Base-by-base conservation (phyloP, 2,329 filamentous ascomycete genomes). In the Diplodia mutila region DNA sequence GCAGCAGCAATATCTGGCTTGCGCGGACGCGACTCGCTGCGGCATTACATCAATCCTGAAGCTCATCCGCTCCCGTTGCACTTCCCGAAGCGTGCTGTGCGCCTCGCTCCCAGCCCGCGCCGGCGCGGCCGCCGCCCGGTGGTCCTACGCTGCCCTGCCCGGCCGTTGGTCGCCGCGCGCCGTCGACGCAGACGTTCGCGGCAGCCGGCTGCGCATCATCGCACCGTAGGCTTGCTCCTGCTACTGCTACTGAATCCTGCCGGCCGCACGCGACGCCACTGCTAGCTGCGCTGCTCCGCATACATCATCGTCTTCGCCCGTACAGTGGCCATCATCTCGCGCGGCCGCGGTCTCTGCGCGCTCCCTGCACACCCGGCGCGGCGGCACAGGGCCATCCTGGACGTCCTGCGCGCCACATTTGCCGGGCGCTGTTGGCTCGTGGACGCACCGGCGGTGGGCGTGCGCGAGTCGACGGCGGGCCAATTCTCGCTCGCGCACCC, bases 21-120 rank as follows among this genome's bases (percentile, higher is more conserved):
- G 51, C 51, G 63, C 49, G 39, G 27, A 34, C 39, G 52, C 48
- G 64, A 57, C 52, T 63, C 42, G 42, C 64, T 57, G 64, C 64
- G 64, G 64, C 27, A 66, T 66, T 66, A 57, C 64, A 66, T 66
- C 64, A 66, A 66, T 66, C 63, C 51, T 66, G 51, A 66, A 48
- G 63, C 51, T 39, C 64, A 57, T 57, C 64, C 52, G 52, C 52
- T 57, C 64, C 64, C 64, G 64, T 57, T 55, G 53, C 64, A 52
- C 64, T 66, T 66, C 64, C 64, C 64, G 64, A 66, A 49, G 37
- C n/a, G 51, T 49, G 46, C 54, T 37, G 57, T n/a, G 57, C 57
- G 42, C 46, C 59, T 63, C 59, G 59, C 59, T 8, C 59, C 59
- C 59, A 37, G 59, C 27, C 55, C 32, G 25, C 37, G 5, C 54